Evolutionary conservation across 371 early-diverging fungal genomes (phyloP), one percentile per base, ranked within the genome.

Genomic region (Basidiobolus meristosporus): DNA sequence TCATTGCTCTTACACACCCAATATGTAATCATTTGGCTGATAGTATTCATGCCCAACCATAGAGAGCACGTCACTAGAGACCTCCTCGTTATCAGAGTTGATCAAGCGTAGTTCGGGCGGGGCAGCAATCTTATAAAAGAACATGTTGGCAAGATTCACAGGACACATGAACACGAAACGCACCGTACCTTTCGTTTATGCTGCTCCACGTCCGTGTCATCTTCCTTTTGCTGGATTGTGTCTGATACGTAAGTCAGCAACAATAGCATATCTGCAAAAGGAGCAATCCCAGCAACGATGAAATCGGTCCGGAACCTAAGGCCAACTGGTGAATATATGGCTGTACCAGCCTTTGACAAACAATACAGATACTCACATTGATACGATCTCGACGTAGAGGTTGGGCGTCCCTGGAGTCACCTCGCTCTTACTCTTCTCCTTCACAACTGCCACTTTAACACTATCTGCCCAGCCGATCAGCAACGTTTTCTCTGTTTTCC

Each of bases 391-490:
- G 3, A 85, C 79, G 47, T 73, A 81, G 45, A 72, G 65, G 2
- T 61, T 40, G 9, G n/a, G 5, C 7, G 12, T 33, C 14, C 7
- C 18, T 4, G 4, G 7, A 16, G 18, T 14, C 6, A 34, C 6
- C 16, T 42, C 36, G 16, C 31, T 17, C 17, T 6, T 21, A 33
- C 15, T 52, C 37, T 1, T 49, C 48, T 44, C 66, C 50, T 70
- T 74, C 33, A 93, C 66, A 0, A 62, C 62, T 4, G 82, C 84
- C 7, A 90, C 63, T 51, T 82, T 89, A 29, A 96, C 81, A 22
- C 68, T 70, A 44, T 93, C 80, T 1, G 89, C 93, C 97, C 97
- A 97, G 0, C 88, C 92, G 39, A 92, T 74, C 29, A 87, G 48
- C 36, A 97, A 54, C 0, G 72, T 73, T 2, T 52, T 60, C 30